phyloP scores from a whole-genome alignment of 352 stramenopile genomes.

The Globisporangium apiculatum region DNA sequence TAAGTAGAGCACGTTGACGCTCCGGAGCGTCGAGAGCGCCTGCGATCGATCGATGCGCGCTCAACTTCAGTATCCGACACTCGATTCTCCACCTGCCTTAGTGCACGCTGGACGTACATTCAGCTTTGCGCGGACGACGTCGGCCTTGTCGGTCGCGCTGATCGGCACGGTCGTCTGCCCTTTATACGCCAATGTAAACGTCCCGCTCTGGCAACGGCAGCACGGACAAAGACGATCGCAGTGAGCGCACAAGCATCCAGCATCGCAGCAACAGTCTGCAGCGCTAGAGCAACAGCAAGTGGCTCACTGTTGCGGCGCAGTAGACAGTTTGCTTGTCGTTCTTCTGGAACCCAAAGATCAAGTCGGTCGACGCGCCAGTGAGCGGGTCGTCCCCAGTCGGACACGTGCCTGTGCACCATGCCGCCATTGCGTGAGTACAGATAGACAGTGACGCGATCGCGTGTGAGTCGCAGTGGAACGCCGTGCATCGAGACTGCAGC shows the following conservation, averaged over 20 bases:
- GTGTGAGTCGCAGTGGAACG: neutral
- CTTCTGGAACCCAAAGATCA: conserved; percentile 64
- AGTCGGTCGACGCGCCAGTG: conserved; percentile 51
- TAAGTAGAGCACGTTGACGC: conserved; percentile 48
- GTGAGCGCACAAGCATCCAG: neutral
- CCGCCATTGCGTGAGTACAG: neutral
- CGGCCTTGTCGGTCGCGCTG: conserved; percentile 46
- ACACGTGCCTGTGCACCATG: conserved; percentile 27
- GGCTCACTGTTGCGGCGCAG: conserved; percentile 52
- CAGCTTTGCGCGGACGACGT: conserved; percentile 55
- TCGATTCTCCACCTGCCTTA: neutral
- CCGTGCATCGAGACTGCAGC: neutral
- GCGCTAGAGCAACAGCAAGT: too few relatives aligned
- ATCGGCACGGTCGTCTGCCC: conserved; percentile 65
- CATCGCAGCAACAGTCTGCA: too few relatives aligned
- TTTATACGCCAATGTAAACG: conserved; percentile 58
- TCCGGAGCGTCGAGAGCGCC: conserved; percentile 50
- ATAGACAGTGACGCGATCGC: neutral
- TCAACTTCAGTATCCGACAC: too few relatives aligned
- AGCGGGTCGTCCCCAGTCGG: conserved; percentile 62
- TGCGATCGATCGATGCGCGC: conserved; percentile 6
- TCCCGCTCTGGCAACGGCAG: conserved; percentile 31
- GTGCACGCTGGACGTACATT: conserved; percentile 26
- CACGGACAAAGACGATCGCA: neutral
- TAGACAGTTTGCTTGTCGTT: conserved; percentile 77